phyloP scores from a whole-genome alignment of 169 alveolate species.

The Ichthyophthirius multifiliis region DNA sequence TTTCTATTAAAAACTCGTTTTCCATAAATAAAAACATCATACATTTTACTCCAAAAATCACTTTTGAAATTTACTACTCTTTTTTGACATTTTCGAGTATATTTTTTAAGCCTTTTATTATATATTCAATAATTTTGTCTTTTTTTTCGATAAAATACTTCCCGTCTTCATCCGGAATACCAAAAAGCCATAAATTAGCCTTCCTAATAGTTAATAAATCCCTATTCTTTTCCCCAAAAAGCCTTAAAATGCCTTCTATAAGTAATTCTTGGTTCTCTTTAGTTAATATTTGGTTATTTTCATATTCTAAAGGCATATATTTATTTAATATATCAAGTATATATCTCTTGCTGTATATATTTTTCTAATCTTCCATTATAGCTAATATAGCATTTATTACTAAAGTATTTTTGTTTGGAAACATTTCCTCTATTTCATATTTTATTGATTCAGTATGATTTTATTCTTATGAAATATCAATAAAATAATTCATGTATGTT shows the following conservation, averaged over 20 bases:
- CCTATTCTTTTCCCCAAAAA: slow-evolving; percentile 16
- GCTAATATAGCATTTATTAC: slow-evolving; percentile 18
- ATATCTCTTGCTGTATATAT: neutral
- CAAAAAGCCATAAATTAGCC: slow-evolving; percentile 47
- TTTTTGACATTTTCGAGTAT: too few relatives aligned
- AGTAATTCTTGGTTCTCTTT: slow-evolving; percentile 8
- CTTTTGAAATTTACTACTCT: too few relatives aligned
- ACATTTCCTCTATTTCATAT: too few relatives aligned
- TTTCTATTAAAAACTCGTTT: too few relatives aligned
- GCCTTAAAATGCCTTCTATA: slow-evolving; percentile 22
- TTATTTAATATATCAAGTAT: slow-evolving; percentile 26
- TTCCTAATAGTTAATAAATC: slow-evolving; percentile 40
- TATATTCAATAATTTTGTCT: slow-evolving; percentile 11
- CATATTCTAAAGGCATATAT: slow-evolving; percentile 33
- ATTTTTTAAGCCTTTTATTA: too few relatives aligned
- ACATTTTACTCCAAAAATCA: too few relatives aligned
- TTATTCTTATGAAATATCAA: too few relatives aligned
- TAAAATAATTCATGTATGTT: too few relatives aligned
- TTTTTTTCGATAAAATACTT: slow-evolving; percentile 11
- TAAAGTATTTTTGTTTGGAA: slow-evolving; percentile 18
- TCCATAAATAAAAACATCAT: too few relatives aligned
- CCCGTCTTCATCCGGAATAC: slow-evolving; percentile 36
- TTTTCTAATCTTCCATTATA: neutral
- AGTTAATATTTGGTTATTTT: neutral
- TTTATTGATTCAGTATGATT: too few relatives aligned